Conservation (phyloP, 805 yeast species). For the Lachancea cidri region DNA sequence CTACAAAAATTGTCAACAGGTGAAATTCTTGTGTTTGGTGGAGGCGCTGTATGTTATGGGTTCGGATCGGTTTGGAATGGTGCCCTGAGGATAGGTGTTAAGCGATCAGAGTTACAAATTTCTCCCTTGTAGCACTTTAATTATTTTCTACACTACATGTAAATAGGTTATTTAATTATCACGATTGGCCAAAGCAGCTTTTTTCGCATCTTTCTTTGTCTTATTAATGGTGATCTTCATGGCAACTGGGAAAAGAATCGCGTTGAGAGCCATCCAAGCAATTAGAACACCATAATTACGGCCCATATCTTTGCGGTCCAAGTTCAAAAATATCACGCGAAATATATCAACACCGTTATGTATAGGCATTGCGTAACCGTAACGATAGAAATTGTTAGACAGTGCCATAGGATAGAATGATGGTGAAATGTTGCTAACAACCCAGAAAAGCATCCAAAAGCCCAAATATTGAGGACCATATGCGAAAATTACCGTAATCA, state of each 20-base stretch:
- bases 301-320: slow-evolving; percentile 55
- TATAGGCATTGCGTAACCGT: slow-evolving; percentile 66
- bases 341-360: slow-evolving; percentile 59
- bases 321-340: slow-evolving; percentile 53
- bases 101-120: background rate
- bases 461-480: slow-evolving; percentile 61
- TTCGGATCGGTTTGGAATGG: slow-evolving; percentile 59
- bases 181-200: slow-evolving; percentile 13
- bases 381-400: slow-evolving; percentile 51
- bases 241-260: slow-evolving; percentile 40
- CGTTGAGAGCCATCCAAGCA: slow-evolving; percentile 56
- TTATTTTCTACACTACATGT: no score
- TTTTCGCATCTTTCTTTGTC: slow-evolving; percentile 31
- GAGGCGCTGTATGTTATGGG: slow-evolving; percentile 81
- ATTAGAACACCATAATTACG: slow-evolving; percentile 53
- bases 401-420: slow-evolving; percentile 62
- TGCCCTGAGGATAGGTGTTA: background rate
- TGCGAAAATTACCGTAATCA: slow-evolving; percentile 47
- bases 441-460: slow-evolving; percentile 69
- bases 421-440: slow-evolving; percentile 61
- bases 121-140: background rate
- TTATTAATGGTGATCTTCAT: slow-evolving; percentile 38
- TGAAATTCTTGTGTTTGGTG: slow-evolving; percentile 40
- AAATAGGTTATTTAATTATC: background rate
- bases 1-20: slow-evolving; percentile 25